Percentiles rank a stretch among this genome's conserved stretches.
Conservation (phyloP, 2,329 filamentous ascomycete species). For the Fusarium sp. region DNA sequence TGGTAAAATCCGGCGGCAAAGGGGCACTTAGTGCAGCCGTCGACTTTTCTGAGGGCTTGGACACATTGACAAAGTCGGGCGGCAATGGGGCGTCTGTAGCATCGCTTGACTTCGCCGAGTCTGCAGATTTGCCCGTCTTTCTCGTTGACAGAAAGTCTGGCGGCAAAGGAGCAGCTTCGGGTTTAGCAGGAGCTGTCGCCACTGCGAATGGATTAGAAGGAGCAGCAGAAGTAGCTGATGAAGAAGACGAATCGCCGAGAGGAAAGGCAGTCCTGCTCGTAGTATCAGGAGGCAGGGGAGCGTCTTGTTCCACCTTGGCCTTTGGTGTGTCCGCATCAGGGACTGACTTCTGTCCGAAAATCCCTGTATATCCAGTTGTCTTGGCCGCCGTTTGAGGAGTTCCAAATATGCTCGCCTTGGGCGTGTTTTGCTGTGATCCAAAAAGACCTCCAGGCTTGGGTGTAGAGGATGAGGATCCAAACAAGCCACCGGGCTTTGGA, state of each 20-base stretch:
- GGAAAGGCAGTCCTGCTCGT: conserved; percentile 65
- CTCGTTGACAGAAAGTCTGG: conserved; percentile 51
- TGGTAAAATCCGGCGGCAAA: conserved; percentile 27
- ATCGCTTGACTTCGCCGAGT: background rate
- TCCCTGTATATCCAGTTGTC: conserved; percentile 31
- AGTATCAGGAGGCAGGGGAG: conserved; percentile 66
- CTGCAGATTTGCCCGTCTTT: conserved; percentile 32
- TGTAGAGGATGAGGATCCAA: conserved; percentile 43
- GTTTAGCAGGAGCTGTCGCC: conserved; percentile 44
- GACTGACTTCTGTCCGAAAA: conserved; percentile 41
- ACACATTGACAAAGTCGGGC: conserved; percentile 46
- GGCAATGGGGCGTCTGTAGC: conserved; percentile 48
- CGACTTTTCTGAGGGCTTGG: conserved; percentile 26
- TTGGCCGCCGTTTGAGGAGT: conserved; percentile 36
- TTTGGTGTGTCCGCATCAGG: conserved; percentile 47
- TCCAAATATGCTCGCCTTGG: conserved; percentile 39
- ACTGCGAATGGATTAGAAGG: conserved; percentile 46
- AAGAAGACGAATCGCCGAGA: conserved; percentile 64
- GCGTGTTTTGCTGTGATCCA: conserved; percentile 38
- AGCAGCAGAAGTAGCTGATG: conserved; percentile 58
- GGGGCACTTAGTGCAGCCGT: conserved; percentile 19
- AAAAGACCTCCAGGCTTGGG: conserved; percentile 44
- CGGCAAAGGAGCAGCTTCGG: conserved; percentile 56
- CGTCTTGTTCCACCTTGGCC: conserved; percentile 52
- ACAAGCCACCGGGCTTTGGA: conserved; percentile 38